Evolutionary conservation across 164 flowering plant species (phyloP).

Genomic region (Vitis riparia): DNA sequence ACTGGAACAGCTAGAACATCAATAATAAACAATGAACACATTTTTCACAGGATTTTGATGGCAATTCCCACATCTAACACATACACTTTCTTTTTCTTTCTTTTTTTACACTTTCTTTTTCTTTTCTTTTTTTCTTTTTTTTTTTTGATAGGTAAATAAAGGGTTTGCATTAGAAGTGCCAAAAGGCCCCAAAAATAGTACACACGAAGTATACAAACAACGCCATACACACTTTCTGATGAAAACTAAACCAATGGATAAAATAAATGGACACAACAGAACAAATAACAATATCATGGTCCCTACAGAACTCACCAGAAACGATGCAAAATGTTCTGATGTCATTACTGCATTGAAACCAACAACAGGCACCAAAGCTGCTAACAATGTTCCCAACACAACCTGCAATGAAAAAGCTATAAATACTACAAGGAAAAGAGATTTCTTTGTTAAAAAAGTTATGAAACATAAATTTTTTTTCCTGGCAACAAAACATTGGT

Average conservation of each 20-base stretch:
- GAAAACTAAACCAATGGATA: not conserved
- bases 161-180: too few relatives aligned
- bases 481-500: not conserved
- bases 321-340: slow-evolving; percentile 99
- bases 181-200: not conserved
- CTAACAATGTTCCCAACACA: slow-evolving; percentile 85
- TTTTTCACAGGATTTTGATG: not conserved
- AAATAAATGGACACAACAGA: not conserved
- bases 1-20: not conserved
- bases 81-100: not conserved
- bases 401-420: slow-evolving; percentile 51
- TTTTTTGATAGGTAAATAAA: too few relatives aligned
- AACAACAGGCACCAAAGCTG: slow-evolving; percentile 96
- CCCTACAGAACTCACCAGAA: slow-evolving; percentile 61
- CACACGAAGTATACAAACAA: too few relatives aligned
- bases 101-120: too few relatives aligned
- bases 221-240: too few relatives aligned
- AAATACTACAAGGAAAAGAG: not conserved
- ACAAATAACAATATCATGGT: not conserved
- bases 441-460: not conserved
- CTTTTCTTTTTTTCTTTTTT: too few relatives aligned
- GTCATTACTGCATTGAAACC: slow-evolving; percentile 99
- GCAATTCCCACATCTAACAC: not conserved
- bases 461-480: not conserved
- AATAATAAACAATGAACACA: not conserved